phyloP scores from a whole-genome alignment of 1,284 basidiomycete genomes.

The Cerioporus squamosus region DNA sequence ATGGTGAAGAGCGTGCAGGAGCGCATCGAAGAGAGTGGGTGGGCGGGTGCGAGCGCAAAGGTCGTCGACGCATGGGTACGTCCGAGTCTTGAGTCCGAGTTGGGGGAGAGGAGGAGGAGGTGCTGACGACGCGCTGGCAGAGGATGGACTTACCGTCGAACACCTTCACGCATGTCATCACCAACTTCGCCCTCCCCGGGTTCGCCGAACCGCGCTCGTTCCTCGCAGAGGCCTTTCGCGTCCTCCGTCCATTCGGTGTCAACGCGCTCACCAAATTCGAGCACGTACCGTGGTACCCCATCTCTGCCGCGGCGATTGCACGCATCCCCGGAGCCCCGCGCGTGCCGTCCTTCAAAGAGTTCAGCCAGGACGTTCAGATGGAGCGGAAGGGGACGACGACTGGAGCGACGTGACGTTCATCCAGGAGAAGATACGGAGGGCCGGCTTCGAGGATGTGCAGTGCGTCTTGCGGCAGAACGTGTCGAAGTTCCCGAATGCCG shows the following conservation, averaged over 20 bases:
- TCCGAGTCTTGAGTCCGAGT: background rate
- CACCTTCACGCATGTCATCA: slow-evolving; percentile 12
- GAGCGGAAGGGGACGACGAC: background rate
- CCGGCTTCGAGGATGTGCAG: background rate
- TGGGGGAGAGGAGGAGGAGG: background rate
- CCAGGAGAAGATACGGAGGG: background rate
- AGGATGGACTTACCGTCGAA: slow-evolving; percentile 6
- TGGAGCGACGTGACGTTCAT: background rate
- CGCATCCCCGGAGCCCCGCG: slow-evolving; percentile 3
- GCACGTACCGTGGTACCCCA: background rate
- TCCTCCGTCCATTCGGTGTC: background rate
- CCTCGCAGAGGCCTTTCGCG: slow-evolving; percentile 1
- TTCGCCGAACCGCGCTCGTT: background rate
- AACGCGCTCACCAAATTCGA: background rate
- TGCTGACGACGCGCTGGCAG: background rate
- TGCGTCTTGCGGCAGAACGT: background rate
- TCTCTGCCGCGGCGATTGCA: background rate
- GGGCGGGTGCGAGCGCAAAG: background rate
- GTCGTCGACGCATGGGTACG: slow-evolving; percentile 12
- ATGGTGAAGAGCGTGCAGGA: slow-evolving; percentile 7
- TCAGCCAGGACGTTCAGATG: background rate
- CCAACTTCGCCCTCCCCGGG: background rate
- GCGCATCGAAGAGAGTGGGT: slow-evolving; percentile 9
- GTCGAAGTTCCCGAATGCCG: background rate
- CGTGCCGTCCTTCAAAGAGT: background rate